Evolutionary conservation across 2,329 filamentous ascomycete genomes (phyloP), one percentile per base, ranked within the genome.

Genomic region (Fonsecaea multimorphosa): DNA sequence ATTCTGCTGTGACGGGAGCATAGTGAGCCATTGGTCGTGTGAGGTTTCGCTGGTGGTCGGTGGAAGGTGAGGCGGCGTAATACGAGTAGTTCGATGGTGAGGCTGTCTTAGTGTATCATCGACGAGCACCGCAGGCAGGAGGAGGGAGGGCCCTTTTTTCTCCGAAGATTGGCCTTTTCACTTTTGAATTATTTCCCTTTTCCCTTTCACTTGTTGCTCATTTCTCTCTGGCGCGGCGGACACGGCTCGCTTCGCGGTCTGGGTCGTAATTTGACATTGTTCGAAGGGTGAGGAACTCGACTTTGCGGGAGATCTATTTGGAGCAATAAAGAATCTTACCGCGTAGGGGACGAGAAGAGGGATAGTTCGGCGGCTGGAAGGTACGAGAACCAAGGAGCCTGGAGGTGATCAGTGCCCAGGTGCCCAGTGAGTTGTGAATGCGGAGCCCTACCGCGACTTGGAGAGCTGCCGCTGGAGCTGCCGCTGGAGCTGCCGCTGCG

Each of bases 381-480:
- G 55, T 67, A 36, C 64, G 54, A 56, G 64, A 67, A 67, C 24
- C 46, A 34, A 51, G 44, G n/a, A 46, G 31, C 31, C 52, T 31
- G 29, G 29, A 31, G 29, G 44, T 32, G 56, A 60, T 24, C 27
- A n/a, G n/a, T n/a, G n/a, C n/a, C n/a, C n/a, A n/a, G n/a, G n/a
- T n/a, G n/a, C n/a, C n/a, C n/a, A 32, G 24, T 27, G 32, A 46
- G n/a, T 16, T 55, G n/a, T n/a, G 57, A 36, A 64, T 64, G 55
- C 36, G 32, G 40, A 51, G 46, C 54, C 32, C 34, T 19, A 31
- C 29, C 19, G 38, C 9, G 60, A 58, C 64, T 60, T 64, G 60
- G 61, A 68, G 64, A 68, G 66, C 65, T 64, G 59, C 60, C 40
- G 46, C 32, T 19, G 62, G n/a, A n/a, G n/a, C n/a, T n/a, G n/a